These are phyloP conservation scores for Fonsecaea monophora DNA, from an alignment of 2,329 filamentous ascomycete genomes.

Conservation along the genomic window DNA sequence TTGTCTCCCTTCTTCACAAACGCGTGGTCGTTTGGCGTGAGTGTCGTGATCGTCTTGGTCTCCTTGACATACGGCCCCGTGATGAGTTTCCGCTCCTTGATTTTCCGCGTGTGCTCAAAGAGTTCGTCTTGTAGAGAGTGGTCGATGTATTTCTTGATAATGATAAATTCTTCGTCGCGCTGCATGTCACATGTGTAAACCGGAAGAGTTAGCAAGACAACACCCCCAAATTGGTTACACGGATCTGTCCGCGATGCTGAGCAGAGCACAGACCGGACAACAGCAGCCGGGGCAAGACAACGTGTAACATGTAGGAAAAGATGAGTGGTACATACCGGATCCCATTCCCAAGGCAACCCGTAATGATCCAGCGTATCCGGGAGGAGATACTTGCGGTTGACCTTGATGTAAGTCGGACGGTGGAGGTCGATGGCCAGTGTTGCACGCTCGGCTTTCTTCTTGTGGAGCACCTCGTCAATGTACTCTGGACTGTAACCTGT, in stretches of 20 bases:
- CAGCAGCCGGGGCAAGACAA: neutral
- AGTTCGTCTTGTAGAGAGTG: conserved; percentile 74
- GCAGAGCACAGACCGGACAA: neutral
- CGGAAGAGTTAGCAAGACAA: conserved; percentile 26
- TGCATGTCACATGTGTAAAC: conserved; percentile 46
- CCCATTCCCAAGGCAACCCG: conserved; percentile 55
- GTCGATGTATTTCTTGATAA: conserved; percentile 76
- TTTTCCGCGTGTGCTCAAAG: conserved; percentile 71
- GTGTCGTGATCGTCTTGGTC: conserved; percentile 37
- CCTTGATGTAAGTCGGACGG: conserved; percentile 54
- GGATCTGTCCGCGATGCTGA: neutral
- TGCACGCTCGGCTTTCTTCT: conserved; percentile 45
- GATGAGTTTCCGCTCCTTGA: conserved; percentile 48
- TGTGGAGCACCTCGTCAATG: conserved; percentile 51
- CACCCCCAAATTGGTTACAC: neutral
- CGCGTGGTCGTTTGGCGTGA: conserved; percentile 32
- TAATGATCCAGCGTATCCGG: conserved; percentile 56
- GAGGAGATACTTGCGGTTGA: conserved; percentile 55
- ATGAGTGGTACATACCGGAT: conserved; percentile 42
- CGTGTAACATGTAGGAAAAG: neutral
- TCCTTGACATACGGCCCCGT: conserved; percentile 38
- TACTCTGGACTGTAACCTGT: conserved; percentile 50
- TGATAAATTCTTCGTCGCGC: conserved; percentile 69
- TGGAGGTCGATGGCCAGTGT: conserved; percentile 39
- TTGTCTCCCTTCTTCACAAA: conserved; percentile 51